phyloP scores from a whole-genome alignment of 2,329 filamentous ascomycete species.

The Fusarium palustre region DNA sequence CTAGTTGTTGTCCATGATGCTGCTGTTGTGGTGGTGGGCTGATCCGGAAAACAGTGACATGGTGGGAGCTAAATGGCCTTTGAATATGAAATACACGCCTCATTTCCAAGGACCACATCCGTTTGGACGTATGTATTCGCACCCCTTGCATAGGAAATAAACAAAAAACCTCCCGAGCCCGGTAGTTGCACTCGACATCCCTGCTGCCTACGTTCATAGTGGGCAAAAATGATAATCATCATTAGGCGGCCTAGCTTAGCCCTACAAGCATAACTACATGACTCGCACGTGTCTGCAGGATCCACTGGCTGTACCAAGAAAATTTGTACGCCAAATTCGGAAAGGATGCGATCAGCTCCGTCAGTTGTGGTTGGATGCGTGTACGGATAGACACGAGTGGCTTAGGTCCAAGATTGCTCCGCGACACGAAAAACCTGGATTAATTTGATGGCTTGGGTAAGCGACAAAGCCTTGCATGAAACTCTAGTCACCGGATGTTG shows the following conservation, averaged over 20 bases:
- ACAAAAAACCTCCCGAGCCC: background rate
- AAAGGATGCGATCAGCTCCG: background rate
- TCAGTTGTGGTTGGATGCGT: background rate
- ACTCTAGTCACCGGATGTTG: background rate
- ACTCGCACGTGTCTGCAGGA: background rate
- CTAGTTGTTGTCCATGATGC: background rate
- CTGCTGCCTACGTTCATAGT: background rate
- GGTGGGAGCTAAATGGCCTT: background rate
- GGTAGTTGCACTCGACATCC: slow-evolving; percentile 1
- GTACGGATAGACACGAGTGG: background rate
- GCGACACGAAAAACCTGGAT: background rate
- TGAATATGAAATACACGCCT: background rate
- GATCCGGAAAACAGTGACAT: background rate
- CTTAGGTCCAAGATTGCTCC: background rate
- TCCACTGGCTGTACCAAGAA: slow-evolving; percentile 1
- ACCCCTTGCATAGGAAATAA: background rate
- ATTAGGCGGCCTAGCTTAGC: background rate
- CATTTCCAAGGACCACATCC: background rate
- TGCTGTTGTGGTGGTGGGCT: background rate
- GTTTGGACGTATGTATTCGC: background rate
- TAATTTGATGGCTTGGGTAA: background rate
- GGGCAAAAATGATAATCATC: background rate
- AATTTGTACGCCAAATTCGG: background rate
- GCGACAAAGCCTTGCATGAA: background rate
- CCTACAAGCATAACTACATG: background rate